These are phyloP conservation scores for Pichia terricola DNA, from an alignment of 1,139 yeast genomes.

Conservation along the genomic window DNA sequence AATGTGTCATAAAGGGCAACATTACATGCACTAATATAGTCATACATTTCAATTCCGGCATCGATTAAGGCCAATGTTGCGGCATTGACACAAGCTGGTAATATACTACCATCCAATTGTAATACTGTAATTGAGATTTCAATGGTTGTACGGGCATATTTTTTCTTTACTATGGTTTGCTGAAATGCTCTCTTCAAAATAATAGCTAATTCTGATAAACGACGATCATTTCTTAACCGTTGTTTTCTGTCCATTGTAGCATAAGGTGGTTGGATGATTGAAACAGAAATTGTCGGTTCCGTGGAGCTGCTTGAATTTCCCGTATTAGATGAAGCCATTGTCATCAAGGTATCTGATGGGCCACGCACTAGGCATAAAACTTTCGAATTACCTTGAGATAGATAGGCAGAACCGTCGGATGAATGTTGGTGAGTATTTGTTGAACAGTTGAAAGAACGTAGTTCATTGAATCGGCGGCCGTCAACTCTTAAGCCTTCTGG, in stretches of 20 bases:
- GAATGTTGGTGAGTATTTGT: slow-evolving; percentile 83
- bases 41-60: slow-evolving; percentile 93
- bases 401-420: slow-evolving; percentile 85
- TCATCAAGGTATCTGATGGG: slow-evolving; percentile 66
- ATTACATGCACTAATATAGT: slow-evolving; percentile 71
- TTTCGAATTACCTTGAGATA: slow-evolving; percentile 89
- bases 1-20: slow-evolving; percentile 64
- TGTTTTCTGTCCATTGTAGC: slow-evolving; percentile 63
- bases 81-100: slow-evolving; percentile 79
- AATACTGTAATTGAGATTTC: slow-evolving; percentile 66
- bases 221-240: slow-evolving; percentile 43
- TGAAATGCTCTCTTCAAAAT: slow-evolving; percentile 72
- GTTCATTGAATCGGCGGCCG: slow-evolving; percentile 92
- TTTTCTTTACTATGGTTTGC: slow-evolving; percentile 63
- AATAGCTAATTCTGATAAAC: slow-evolving; percentile 69
- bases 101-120: slow-evolving; percentile 83
- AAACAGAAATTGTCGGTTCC: slow-evolving; percentile 40
- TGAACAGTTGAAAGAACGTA: slow-evolving; percentile 70
- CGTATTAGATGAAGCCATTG: slow-evolving; percentile 33
- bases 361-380: slow-evolving; percentile 82
- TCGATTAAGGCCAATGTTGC: slow-evolving; percentile 83
- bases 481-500: slow-evolving; percentile 91
- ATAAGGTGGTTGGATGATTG: slow-evolving; percentile 69
- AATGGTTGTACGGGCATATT: slow-evolving; percentile 78
- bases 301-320: slow-evolving; percentile 35